phyloP scores from a whole-genome alignment of 257 asterid species.

The Echites panduratus region DNA sequence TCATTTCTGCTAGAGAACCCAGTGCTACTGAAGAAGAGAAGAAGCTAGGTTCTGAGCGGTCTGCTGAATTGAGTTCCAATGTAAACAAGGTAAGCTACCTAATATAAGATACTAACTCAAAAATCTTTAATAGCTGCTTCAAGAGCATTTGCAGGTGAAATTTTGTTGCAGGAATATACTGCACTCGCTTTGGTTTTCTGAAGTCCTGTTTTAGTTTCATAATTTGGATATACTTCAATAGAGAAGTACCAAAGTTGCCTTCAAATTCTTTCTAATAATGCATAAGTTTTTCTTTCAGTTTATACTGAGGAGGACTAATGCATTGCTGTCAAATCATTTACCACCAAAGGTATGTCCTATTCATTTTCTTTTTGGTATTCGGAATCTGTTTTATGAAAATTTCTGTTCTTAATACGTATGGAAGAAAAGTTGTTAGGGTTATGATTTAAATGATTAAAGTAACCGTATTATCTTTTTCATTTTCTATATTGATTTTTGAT shows the following conservation, averaged over 20 bases:
- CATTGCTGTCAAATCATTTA: constrained; percentile 88
- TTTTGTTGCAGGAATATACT: neutral
- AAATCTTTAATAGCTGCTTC: neutral
- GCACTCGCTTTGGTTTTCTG: neutral
- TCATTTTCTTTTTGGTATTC: neutral
- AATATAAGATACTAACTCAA: constrained; percentile 9
- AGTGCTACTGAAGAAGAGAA: constrained; percentile 75
- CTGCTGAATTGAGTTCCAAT: constrained; percentile 80
- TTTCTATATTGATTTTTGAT: neutral
- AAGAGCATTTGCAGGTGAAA: neutral
- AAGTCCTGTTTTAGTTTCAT: neutral
- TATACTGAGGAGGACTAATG: constrained; percentile 93
- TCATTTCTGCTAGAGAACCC: constrained; percentile 93
- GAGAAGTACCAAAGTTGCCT: constrained; percentile 10
- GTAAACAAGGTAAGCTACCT: constrained; percentile 69
- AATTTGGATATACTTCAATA: neutral
- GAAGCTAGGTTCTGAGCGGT: constrained; percentile 77
- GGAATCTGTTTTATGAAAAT: neutral
- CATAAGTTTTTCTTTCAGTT: constrained; percentile 47
- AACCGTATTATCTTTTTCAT: neutral
- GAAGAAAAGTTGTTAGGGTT: neutral
- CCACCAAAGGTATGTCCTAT: constrained; percentile 80
- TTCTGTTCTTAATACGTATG: neutral
- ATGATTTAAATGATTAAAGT: neutral
- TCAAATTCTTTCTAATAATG: constrained; percentile 5